phyloP scores from a whole-genome alignment of 768 basidiomycete species.

The Cystoderma amianthinum region DNA sequence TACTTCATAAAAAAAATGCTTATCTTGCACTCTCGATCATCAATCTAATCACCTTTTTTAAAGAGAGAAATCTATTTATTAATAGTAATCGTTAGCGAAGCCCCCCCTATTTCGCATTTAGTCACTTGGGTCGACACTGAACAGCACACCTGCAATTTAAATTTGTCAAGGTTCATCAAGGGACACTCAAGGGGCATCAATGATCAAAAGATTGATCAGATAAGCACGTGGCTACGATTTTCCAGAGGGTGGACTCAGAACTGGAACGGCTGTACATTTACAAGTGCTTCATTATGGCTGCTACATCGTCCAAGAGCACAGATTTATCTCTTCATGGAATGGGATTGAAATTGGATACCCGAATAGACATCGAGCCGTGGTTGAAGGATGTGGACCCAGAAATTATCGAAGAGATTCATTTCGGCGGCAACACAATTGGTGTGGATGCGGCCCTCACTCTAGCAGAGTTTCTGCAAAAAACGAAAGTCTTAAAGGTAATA shows the following conservation, averaged over 20 bases:
- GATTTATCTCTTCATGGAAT: constrained; percentile 46
- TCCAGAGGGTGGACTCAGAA: background rate
- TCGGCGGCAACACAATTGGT: constrained; percentile 93
- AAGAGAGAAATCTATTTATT: no score
- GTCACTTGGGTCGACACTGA: no score
- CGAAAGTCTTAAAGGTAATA: constrained; percentile 66
- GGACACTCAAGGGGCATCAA: no score
- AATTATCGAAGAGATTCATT: constrained; percentile 78
- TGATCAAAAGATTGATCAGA: background rate
- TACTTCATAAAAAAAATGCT: no score
- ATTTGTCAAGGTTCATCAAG: no score
- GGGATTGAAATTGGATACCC: constrained; percentile 75
- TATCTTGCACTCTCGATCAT: no score
- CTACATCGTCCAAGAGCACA: constrained; percentile 12
- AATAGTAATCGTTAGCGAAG: no score
- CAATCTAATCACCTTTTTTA: no score
- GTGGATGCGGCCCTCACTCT: constrained; percentile 84
- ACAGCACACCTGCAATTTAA: no score
- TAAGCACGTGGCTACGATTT: background rate
- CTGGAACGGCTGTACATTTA: constrained; percentile 1
- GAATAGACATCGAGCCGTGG: constrained; percentile 69
- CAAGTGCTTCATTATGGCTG: background rate
- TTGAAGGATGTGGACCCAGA: constrained; percentile 58
- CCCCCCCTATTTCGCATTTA: no score
- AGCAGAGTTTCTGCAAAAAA: constrained; percentile 68